Evolutionary conservation across 441 rosid genomes (phyloP).

Genomic region (Gossypium davidsonii): DNA sequence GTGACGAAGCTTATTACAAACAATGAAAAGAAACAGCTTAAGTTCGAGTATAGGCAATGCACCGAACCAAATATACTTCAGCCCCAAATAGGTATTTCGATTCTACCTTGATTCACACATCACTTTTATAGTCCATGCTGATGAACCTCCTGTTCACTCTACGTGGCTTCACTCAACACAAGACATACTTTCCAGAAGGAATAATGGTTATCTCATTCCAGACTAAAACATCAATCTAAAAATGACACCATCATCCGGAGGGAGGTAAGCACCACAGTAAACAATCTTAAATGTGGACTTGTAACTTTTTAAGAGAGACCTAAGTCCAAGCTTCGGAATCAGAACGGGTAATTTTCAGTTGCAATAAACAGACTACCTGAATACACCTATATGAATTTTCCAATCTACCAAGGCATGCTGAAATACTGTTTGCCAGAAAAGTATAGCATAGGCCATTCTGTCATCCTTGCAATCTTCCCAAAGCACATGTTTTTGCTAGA

Average conservation of each 20-base stretch:
- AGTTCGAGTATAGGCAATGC: background rate
- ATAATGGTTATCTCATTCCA: background rate
- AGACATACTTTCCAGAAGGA: conserved; percentile 3
- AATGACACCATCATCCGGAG: background rate
- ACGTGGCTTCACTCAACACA: background rate
- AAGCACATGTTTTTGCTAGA: background rate
- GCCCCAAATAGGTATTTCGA: background rate
- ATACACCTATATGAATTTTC: background rate
- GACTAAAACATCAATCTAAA: background rate
- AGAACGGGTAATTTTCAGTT: background rate
- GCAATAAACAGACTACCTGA: background rate
- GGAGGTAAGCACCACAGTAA: background rate
- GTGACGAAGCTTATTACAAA: background rate
- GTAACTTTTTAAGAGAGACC: background rate
- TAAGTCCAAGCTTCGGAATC: background rate
- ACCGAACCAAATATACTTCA: background rate
- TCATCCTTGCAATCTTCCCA: background rate
- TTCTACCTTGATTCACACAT: background rate
- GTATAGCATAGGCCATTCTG: background rate
- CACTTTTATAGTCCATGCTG: background rate
- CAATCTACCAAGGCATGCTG: conserved; percentile 1
- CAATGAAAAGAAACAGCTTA: background rate
- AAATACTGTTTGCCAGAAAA: background rate
- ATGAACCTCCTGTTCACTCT: background rate
- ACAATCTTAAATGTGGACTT: background rate